Evolutionary conservation across 164 flowering plant species (phyloP).

Genomic region (Berberis thunbergii): DNA sequence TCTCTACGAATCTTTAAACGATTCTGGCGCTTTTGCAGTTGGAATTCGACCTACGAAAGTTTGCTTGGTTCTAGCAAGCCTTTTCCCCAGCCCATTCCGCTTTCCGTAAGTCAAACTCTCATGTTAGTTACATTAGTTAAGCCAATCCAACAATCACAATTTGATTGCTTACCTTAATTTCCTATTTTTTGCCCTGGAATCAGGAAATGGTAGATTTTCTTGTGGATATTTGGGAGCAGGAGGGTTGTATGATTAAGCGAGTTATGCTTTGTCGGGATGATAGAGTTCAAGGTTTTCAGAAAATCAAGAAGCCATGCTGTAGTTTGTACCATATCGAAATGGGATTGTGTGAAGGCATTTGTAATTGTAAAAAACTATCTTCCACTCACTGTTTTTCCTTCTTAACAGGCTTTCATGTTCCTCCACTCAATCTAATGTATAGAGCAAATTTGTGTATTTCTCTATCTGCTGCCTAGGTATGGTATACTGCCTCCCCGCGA

Average conservation of each 20-base stretch:
- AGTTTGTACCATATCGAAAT: too few relatives aligned
- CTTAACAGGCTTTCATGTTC: background rate
- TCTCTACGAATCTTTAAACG: conserved; percentile 3
- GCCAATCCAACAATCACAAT: too few relatives aligned
- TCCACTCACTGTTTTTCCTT: background rate
- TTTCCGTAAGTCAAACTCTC: conserved; percentile 42
- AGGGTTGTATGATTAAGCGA: conserved; percentile 59
- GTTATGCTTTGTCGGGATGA: background rate
- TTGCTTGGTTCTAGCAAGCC: conserved; percentile 67
- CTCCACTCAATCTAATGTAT: background rate
- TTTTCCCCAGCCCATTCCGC: conserved; percentile 62
- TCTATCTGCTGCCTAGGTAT: too few relatives aligned
- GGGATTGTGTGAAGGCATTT: too few relatives aligned
- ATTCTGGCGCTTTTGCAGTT: conserved; percentile 32
- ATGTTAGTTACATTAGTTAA: background rate
- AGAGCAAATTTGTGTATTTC: too few relatives aligned
- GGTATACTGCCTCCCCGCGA: too few relatives aligned
- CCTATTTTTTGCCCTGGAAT: background rate
- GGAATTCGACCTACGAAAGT: conserved; percentile 70
- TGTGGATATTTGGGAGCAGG: conserved; percentile 85
- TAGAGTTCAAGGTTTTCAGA: background rate
- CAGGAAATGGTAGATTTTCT: conserved; percentile 86
- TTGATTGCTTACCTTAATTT: background rate
- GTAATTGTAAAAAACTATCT: background rate
- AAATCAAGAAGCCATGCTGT: too few relatives aligned